phyloP scores from a whole-genome alignment of 2,329 filamentous ascomycete genomes.

The Thielaviopsis euricoi region DNA sequence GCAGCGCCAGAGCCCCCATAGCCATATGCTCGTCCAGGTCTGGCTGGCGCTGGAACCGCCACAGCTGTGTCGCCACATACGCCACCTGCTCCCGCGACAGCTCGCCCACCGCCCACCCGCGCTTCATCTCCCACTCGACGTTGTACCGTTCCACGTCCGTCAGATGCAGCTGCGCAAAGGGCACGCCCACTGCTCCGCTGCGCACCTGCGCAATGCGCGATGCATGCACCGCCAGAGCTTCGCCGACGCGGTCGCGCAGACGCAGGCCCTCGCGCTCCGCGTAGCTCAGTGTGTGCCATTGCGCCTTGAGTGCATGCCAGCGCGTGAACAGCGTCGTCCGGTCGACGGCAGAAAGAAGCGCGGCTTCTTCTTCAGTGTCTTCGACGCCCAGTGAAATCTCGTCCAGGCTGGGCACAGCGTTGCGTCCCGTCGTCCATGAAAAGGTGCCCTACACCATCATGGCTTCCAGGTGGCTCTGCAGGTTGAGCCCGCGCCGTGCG shows the following conservation, averaged over 20 bases:
- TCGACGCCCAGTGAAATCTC: conserved; percentile 30
- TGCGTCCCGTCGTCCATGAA: conserved; percentile 32
- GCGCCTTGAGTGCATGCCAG: conserved; percentile 29
- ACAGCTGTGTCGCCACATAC: conserved; percentile 3
- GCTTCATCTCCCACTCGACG: conserved; percentile 10
- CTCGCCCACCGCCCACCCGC: conserved; percentile 6
- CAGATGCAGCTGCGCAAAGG: conserved; percentile 1
- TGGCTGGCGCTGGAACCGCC: conserved; percentile 9
- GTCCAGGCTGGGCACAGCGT: conserved; percentile 32
- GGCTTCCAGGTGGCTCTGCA: conserved; percentile 36
- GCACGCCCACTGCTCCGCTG: background rate
- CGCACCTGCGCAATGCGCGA: background rate
- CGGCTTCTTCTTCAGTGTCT: conserved; percentile 27
- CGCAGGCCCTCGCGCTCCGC: conserved; percentile 23
- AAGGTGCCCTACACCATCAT: conserved; percentile 50
- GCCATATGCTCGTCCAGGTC: background rate
- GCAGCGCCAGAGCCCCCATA: background rate
- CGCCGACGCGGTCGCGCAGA: conserved; percentile 14
- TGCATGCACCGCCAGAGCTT: conserved; percentile 16
- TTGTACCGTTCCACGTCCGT: conserved; percentile 11
- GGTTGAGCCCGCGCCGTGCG: conserved; percentile 30
- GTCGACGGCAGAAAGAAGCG: conserved; percentile 18
- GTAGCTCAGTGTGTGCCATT: conserved; percentile 23
- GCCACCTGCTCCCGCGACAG: conserved; percentile 4
- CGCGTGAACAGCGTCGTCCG: conserved; percentile 25